Percentiles rank a stretch among this genome's conserved stretches.
These are phyloP conservation scores for Candida nanaspora DNA, from an alignment of 805 yeast species.

Conservation along the genomic window DNA sequence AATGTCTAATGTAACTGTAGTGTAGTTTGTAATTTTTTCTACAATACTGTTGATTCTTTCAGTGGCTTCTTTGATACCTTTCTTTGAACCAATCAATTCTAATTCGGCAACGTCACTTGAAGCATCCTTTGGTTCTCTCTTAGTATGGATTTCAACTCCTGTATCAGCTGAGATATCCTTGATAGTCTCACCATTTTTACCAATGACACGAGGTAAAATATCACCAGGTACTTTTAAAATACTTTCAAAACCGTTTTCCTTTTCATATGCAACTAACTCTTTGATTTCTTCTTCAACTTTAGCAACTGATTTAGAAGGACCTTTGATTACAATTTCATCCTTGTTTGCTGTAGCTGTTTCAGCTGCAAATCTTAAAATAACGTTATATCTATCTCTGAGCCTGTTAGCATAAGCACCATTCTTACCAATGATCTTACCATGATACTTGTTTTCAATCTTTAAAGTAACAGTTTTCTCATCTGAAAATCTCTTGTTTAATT, in stretches of 20 bases:
- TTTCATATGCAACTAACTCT: constrained; percentile 80
- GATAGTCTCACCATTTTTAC: constrained; percentile 79
- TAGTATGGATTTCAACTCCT: constrained; percentile 49
- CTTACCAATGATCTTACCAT: constrained; percentile 77
- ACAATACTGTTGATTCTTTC: constrained; percentile 56
- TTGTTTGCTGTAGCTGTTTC: constrained; percentile 37
- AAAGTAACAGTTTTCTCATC: constrained; percentile 68
- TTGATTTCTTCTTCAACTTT: constrained; percentile 78
- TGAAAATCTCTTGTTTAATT: constrained; percentile 66
- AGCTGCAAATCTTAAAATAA: constrained; percentile 59
- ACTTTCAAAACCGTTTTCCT: constrained; percentile 70
- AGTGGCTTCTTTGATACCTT: constrained; percentile 67
- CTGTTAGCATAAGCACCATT: constrained; percentile 76
- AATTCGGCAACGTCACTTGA: constrained; percentile 50
- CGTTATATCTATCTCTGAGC: constrained; percentile 82
- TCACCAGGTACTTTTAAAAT: constrained; percentile 60
- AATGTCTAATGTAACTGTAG: constrained; percentile 53
- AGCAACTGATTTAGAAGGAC: constrained; percentile 85
- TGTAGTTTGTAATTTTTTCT: constrained; percentile 54
- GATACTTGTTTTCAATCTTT: constrained; percentile 69
- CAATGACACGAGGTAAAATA: constrained; percentile 82
- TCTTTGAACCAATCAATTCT: constrained; percentile 69
- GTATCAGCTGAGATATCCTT: constrained; percentile 69
- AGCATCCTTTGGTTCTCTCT: constrained; percentile 37
- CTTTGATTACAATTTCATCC: constrained; percentile 67